phyloP scores from a whole-genome alignment of 148 eudicot genomes.

The Suaeda aralocaspica region DNA sequence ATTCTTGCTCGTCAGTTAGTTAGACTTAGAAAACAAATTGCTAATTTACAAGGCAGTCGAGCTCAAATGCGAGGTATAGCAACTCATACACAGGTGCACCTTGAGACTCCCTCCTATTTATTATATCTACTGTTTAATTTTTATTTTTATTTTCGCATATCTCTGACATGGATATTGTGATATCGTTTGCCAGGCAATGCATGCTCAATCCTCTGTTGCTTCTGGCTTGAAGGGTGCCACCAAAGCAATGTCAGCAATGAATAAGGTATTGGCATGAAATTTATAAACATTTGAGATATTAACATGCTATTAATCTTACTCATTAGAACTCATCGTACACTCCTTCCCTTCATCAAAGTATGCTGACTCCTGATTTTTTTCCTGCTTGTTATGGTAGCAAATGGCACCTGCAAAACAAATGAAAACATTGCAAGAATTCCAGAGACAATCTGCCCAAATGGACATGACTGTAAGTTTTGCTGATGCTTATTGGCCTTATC shows the following conservation, averaged over 20 bases:
- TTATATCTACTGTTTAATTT: slow-evolving; percentile 2
- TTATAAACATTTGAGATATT: not conserved
- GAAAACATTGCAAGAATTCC: slow-evolving; percentile 72
- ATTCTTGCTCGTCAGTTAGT: slow-evolving; percentile 86
- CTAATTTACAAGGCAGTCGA: slow-evolving; percentile 85
- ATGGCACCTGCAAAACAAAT: slow-evolving; percentile 90
- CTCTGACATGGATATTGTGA: not conserved
- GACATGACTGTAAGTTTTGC: slow-evolving; percentile 83
- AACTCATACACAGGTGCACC: slow-evolving; percentile 83
- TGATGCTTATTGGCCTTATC: slow-evolving; percentile 1
- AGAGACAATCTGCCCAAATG: slow-evolving; percentile 91
- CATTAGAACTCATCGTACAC: not conserved
- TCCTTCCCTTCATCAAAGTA: not conserved
- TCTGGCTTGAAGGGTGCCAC: slow-evolving; percentile 93
- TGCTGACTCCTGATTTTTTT: not conserved
- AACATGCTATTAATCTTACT: not conserved
- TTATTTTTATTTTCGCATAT: slow-evolving; percentile 1
- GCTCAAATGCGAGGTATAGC: slow-evolving; percentile 98
- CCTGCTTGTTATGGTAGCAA: slow-evolving; percentile 45
- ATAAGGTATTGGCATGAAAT: slow-evolving; percentile 50
- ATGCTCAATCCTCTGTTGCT: slow-evolving; percentile 92
- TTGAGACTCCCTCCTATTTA: slow-evolving; percentile 14
- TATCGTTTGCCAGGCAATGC: slow-evolving; percentile 58
- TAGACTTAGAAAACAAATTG: slow-evolving; percentile 88
- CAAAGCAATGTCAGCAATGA: slow-evolving; percentile 91